Percentiles rank a stretch among this genome's conserved stretches.
Evolutionary conservation across 2,329 filamentous ascomycete species (phyloP).

Genomic region (Cercospora brassicicola): DNA sequence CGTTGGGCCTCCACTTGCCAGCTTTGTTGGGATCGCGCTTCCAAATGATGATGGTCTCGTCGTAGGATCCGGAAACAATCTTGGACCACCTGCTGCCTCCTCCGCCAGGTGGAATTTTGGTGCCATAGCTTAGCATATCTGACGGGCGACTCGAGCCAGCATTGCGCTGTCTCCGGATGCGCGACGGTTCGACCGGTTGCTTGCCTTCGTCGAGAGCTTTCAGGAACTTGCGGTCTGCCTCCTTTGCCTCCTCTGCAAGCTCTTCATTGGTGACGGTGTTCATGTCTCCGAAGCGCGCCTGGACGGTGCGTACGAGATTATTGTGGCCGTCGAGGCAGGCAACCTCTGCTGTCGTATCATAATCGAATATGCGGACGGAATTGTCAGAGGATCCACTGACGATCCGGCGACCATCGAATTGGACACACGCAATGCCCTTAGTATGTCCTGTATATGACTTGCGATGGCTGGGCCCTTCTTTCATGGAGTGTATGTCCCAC

Average conservation of each 20-base stretch:
- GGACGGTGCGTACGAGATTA: slow-evolving; percentile 87
- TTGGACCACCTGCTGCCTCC: slow-evolving; percentile 85
- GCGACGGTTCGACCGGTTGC: slow-evolving; percentile 36
- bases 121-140: slow-evolving; percentile 76
- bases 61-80: slow-evolving; percentile 97
- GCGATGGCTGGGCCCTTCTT: slow-evolving; percentile 38
- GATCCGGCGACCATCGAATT: slow-evolving; percentile 90
- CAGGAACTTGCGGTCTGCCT: slow-evolving; percentile 72
- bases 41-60: slow-evolving; percentile 95
- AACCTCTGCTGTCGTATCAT: slow-evolving; percentile 80
- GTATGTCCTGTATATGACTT: slow-evolving; percentile 77
- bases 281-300: slow-evolving; percentile 89
- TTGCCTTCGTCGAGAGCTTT: slow-evolving; percentile 53
- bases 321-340: slow-evolving; percentile 80
- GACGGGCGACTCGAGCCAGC: slow-evolving; percentile 73
- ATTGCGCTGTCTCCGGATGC: slow-evolving; percentile 50
- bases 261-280: slow-evolving; percentile 72
- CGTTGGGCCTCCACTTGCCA: slow-evolving; percentile 78
- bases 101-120: slow-evolving; percentile 85
- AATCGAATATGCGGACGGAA: slow-evolving; percentile 92
- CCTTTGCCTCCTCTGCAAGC: slow-evolving; percentile 69
- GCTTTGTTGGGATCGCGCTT: slow-evolving; percentile 66
- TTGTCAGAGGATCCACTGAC: slow-evolving; percentile 96
- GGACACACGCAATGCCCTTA: slow-evolving; percentile 96
- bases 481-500: slow-evolving; percentile 83